Conservation (phyloP, 2,329 filamentous ascomycete species). For the Colletotrichum sp. region DNA sequence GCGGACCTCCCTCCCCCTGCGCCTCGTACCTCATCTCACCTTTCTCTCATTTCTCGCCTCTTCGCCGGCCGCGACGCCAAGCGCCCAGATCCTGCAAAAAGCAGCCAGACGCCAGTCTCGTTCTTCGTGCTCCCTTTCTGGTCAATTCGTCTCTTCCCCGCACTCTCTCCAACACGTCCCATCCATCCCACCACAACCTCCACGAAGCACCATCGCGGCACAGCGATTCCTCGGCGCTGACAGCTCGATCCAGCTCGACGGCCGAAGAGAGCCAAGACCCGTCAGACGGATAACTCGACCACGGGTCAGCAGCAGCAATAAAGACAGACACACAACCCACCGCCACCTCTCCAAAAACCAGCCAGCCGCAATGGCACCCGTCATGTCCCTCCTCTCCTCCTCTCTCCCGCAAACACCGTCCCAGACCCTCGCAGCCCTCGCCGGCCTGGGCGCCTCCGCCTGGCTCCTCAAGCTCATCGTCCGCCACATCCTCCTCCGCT, state of each 20-base stretch:
- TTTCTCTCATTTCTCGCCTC: background rate
- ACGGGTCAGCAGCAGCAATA: background rate
- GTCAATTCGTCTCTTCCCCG: background rate
- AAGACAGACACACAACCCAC: background rate
- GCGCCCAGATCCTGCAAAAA: background rate
- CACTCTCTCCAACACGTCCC: background rate
- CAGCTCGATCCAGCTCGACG: background rate
- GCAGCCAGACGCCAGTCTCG: background rate
- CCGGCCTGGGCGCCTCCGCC: slow-evolving; percentile 7
- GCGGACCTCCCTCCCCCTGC: background rate
- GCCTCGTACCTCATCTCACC: background rate
- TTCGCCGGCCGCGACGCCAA: background rate
- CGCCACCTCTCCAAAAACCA: background rate
- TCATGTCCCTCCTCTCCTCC: background rate
- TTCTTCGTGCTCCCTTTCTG: background rate
- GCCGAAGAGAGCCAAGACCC: background rate
- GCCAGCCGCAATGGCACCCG: background rate
- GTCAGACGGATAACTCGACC: background rate
- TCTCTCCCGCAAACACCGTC: slow-evolving; percentile 8
- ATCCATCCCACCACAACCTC: background rate
- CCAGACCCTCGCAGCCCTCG: slow-evolving; percentile 14
- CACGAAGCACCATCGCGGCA: background rate
- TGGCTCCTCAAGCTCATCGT: slow-evolving; percentile 18
- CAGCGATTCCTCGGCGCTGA: background rate
- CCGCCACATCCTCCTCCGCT: slow-evolving; percentile 17